Base-by-base conservation (phyloP, 2,329 filamentous ascomycete species). In the Neofusicoccum parvum region DNA sequence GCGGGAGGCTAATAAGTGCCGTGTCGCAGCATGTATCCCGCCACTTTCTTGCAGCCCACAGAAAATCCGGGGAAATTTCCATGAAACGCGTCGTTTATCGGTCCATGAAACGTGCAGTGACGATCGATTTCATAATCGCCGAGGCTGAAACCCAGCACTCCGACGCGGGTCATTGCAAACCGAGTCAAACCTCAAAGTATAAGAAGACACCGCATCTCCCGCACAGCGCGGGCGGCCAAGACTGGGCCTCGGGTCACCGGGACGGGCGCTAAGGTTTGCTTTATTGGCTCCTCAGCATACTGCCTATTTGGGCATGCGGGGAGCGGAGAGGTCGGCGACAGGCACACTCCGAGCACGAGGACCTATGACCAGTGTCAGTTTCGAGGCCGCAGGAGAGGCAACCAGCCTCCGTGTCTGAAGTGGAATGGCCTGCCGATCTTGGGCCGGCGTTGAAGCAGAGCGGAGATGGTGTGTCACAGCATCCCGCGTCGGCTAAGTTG, bases 61-160 rank as follows among this genome's bases (percentile, higher is more conserved):
- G 41, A 39, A 37, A 60, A 60, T 60, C 56, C 43, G 56, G 56
- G 56, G 56, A 39, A 60, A 39, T 48, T 23, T 60, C 43, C 15
- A 60, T 49, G 43, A 60, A 60, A 60, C 56, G 32, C 43, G 17
- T 37, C 27, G 27, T 48, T 20, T n/a, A 48, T 48, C 32, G 56
- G 17, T 37, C 43, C 54, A 36, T 60, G 56, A 60, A 60, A 60
- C 56, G 20, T 23, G 9, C 12, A 15, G 27, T 48, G 32, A 37
- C 20, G 15, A 46, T n/a, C 41, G 23, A 59, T 23, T 20, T 17
- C 15, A 34, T 7, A 20, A 14, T 36, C 11, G n/a, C 27, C 27
- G 27, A 36, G 45, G 37, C 11, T 32, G 14, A 46, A n/a, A 43
- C 12, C 41, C 10, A 23, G 12, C 37, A 15, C 9, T 15, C 17